Conservation (phyloP, 106 monocot genomes). For the Amphibolis antarctica region DNA sequence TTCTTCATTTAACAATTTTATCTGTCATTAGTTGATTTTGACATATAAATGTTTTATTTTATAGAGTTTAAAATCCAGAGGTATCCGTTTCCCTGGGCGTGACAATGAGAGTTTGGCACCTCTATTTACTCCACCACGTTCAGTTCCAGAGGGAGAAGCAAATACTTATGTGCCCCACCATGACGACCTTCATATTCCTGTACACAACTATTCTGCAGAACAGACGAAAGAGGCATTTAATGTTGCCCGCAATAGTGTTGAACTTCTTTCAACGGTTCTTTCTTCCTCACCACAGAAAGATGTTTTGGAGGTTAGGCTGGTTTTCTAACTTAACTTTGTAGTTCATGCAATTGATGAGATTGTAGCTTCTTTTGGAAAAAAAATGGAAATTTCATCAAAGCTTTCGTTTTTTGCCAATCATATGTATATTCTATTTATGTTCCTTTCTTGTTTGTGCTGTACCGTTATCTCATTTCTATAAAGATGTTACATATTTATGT, state of each 20-base stretch:
- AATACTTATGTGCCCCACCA: conserved; percentile 22
- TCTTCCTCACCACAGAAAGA: conserved; percentile 86
- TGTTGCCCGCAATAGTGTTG: conserved; percentile 82
- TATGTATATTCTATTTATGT: neutral
- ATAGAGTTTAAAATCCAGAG: conserved; percentile 92
- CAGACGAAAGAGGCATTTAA: conserved; percentile 88
- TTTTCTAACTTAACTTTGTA: neutral
- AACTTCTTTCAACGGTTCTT: conserved; percentile 81
- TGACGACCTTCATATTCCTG: conserved; percentile 23
- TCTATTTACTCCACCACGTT: conserved; percentile 79
- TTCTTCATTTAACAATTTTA: neutral
- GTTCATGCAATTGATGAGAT: too few relatives aligned
- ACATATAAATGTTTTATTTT: conserved; percentile 1
- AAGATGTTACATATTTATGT: neutral
- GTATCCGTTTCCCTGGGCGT: conserved; percentile 83
- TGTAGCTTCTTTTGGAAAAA: too few relatives aligned
- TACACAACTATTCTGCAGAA: conserved; percentile 41
- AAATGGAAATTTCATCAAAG: neutral
- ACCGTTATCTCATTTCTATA: neutral
- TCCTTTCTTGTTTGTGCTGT: neutral
- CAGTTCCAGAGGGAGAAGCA: conserved; percentile 49
- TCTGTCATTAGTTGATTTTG: neutral
- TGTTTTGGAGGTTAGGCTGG: conserved; percentile 38
- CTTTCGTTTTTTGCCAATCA: neutral
- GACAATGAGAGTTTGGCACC: conserved; percentile 93